Base-by-base conservation (phyloP, 2,329 filamentous ascomycete genomes). In the Nannizziopsis barbatae region DNA sequence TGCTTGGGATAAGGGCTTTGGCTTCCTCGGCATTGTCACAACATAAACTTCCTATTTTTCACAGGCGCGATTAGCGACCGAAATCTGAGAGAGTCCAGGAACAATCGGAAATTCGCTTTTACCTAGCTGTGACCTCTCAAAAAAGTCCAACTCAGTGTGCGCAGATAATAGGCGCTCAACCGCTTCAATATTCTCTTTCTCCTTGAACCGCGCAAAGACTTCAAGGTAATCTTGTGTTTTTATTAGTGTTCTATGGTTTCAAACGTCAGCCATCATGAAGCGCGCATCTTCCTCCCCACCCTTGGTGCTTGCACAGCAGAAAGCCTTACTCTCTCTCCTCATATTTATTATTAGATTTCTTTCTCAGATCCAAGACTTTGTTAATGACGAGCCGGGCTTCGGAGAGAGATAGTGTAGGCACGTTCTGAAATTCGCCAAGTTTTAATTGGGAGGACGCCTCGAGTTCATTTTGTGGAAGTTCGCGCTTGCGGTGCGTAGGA, bases 21-120 rank as follows among this genome's bases (percentile, higher is more conserved):
- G 92, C 92, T 70, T 98, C 93, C 63, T 98, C 92, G 50, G 87
- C 84, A 39, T 81, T 84, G 60, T 94, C 89, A 64, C 89, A 95
- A 67, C 88, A 95, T 35, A 98, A 74, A 30, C 86, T 94, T 31
- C 88, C 89, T 93, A 61, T 57, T 48, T 35, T 42, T 27, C 22
- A 27, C 3, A 3, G 7, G 22, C 22, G 7, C 4, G 3, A 27
- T 27, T 27, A 27, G 22, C 22, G 22, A 27, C 22, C 7, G 22
- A 4, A n/a, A 27, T 27, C 7, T 27, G 22, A 27, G 7, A 7
- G 7, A 27, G 22, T 27, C 22, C 22, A 27, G 7, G 22, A 27
- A 27, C 22, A 7, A 27, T 7, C 3, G 22, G 22, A 27, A 7
- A 27, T 27, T 27, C 4, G 22, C 22, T 27, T 74, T 52, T 73